Evolutionary conservation across 805 yeast genomes (phyloP).

Genomic region (Zygoascus ofunaensis): DNA sequence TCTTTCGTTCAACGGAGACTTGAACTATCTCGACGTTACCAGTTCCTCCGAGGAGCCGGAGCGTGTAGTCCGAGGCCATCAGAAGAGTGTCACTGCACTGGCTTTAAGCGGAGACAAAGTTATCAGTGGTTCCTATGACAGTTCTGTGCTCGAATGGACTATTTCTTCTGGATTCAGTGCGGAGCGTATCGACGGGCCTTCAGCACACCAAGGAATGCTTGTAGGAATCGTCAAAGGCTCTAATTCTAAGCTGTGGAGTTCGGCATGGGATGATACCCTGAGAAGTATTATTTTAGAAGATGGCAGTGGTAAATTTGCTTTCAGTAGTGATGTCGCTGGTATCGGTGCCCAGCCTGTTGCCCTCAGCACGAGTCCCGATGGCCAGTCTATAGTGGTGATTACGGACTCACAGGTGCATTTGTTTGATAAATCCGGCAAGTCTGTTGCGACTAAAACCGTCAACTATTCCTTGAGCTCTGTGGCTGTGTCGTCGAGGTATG

Average conservation of each 20-base stretch:
- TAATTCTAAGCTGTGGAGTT: constrained; percentile 35
- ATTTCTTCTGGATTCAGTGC: constrained; percentile 25
- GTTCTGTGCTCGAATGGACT: constrained; percentile 57
- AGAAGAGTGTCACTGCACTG: constrained; percentile 65
- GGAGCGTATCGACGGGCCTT: constrained; percentile 32
- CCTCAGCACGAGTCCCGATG: constrained; percentile 31
- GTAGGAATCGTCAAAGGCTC: constrained; percentile 38
- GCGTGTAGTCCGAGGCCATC: constrained; percentile 61
- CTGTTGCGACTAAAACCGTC: constrained; percentile 26
- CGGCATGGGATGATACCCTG: constrained; percentile 85
- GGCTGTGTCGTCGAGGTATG: constrained; percentile 34
- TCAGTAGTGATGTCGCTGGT: constrained; percentile 28
- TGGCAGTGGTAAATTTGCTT: constrained; percentile 22
- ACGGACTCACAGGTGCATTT: constrained; percentile 37
- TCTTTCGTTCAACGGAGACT: constrained; percentile 60
- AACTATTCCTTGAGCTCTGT: constrained; percentile 38
- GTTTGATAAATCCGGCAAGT: constrained; percentile 23
- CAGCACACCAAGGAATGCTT: constrained; percentile 58
- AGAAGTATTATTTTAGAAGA: constrained; percentile 24
- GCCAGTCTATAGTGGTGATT: constrained; percentile 32
- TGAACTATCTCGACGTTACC: constrained; percentile 43
- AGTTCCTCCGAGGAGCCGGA: constrained; percentile 23
- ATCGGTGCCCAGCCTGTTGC: constrained; percentile 42
- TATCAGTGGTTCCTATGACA: constrained; percentile 76
- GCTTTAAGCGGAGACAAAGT: constrained; percentile 17